Base-by-base conservation (phyloP, 805 yeast species). In the Brettanomyces naardenensis region DNA sequence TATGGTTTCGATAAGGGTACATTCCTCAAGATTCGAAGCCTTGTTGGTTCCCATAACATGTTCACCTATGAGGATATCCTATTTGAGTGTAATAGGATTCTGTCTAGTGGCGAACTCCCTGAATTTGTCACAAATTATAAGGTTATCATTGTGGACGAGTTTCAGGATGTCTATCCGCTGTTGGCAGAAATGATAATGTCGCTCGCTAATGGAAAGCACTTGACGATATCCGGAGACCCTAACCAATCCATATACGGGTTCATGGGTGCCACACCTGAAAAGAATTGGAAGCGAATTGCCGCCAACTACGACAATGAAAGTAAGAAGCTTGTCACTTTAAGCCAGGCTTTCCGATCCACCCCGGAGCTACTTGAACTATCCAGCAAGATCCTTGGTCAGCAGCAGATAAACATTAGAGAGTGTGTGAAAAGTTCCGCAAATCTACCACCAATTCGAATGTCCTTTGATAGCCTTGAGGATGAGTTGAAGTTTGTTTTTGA, bases 191-290 rank as follows among this genome's bases (percentile, higher is more conserved):
- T 81, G 2, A 57, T 79, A 4, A 50, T 54, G 4, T 51, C 63
- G 1, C 57, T 73, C 3, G 44, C 66, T 0, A 41, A 41, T 6
- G 46, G 48, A 2, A 67, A 72, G 37, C 88, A 82, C 52, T 48
- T 83, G 26, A 69, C 80, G 2, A 54, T 82, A 15, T 80, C 87
- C 4, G 89, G 89, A 1, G 90, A 83, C 56, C 72, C 77, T 1
- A 67, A 75, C 51, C 90, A 83, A 56, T 69, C 82, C 37, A 78
- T 83, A 21, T 83, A 79, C 52, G 77, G 67, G 21, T 83, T 83
- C 51, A 51, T 80, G 29, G 85, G 86, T 0, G 64, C 79, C 0
- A 61, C 51, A 5, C 46, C 48, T 6, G 36, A 46, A 7, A 44
- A 45, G 6, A 55, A 53, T 31, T 51, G 56, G 50, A 48, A 47